Percentiles rank a stretch among this genome's conserved stretches.
These are phyloP conservation scores for Xylaria sp. DNA, from an alignment of 2,329 filamentous ascomycete genomes.

Conservation along the genomic window DNA sequence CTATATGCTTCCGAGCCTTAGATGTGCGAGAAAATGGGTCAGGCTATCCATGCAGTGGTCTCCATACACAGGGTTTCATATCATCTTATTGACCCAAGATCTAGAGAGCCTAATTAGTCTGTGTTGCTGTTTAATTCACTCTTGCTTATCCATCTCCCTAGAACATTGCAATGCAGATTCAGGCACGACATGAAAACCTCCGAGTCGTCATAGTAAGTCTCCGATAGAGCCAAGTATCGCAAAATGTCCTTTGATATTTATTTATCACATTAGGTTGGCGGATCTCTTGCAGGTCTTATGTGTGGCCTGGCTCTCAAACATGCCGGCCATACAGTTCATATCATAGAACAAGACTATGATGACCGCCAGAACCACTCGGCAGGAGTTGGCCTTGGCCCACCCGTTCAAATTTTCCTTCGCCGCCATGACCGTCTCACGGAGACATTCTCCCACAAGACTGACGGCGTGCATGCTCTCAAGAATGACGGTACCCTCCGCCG, in stretches of 20 bases:
- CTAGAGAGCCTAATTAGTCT: too few relatives aligned
- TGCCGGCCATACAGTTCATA: slow-evolving; percentile 21
- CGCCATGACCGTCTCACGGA: slow-evolving; percentile 12
- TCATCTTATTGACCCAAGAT: too few relatives aligned
- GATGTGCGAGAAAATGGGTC: too few relatives aligned
- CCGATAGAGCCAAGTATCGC: neutral
- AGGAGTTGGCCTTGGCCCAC: slow-evolving; percentile 26
- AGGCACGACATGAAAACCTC: too few relatives aligned
- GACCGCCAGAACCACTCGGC: slow-evolving; percentile 32
- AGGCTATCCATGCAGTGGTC: too few relatives aligned
- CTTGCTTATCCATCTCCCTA: too few relatives aligned
- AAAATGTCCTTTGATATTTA: neutral
- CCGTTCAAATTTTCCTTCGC: slow-evolving; percentile 4
- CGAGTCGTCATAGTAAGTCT: neutral
- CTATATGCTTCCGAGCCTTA: too few relatives aligned
- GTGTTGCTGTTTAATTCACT: too few relatives aligned
- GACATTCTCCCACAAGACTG: slow-evolving; percentile 17
- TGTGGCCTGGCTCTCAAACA: slow-evolving; percentile 34
- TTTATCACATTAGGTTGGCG: slow-evolving; percentile 23
- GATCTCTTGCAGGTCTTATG: slow-evolving; percentile 34
- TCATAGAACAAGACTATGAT: slow-evolving; percentile 27
- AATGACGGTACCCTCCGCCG: neutral
- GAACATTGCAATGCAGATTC: too few relatives aligned
- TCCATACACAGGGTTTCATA: too few relatives aligned
- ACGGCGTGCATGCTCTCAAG: slow-evolving; percentile 6